Evolutionary conservation across 2,329 filamentous ascomycete species (phyloP), one percentile per base, ranked within the genome.

Genomic region (Pezicula neosporulosa): DNA sequence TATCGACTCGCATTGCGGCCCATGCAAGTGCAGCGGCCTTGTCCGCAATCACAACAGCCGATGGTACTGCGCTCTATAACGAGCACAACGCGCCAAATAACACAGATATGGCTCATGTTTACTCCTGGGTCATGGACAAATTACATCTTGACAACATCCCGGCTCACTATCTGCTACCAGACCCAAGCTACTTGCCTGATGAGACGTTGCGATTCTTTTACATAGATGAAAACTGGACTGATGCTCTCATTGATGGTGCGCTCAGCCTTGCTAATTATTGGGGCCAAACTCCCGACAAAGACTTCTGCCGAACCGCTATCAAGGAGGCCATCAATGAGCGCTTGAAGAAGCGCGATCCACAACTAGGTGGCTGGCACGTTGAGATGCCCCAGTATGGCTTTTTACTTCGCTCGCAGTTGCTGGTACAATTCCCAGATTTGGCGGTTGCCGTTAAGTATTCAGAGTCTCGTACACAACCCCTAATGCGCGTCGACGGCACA

Each of bases 201-300:
- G 75, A 78, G 53, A 65, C 50, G 9, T 46, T 78, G 0, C 66
- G 72, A 0, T 74, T 76, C 62, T 78, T 78, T 61, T 51, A 65
- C 35, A 71, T 78, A 10, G 75, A 78, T 48, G 21, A 50, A 1
- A 66, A 66, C 47, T 78, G 75, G 75, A 54, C 70, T 0, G 69
- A 74, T 42, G 66, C 66, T 6, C 47, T 77, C 4, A 51, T 77
- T 1, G 75, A 77, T 50, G 75, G 75, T 0, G 74, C 69, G 0
- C 59, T 77, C 0, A 68, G 62, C 10, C 48, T 73, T 2, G 73
- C 57, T 0, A 76, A 75, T 56, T 69, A 75, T 47, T 35, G 65
- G 0, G 62, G 61, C 3, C 47, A 43, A 1, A 63, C 68, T n/a
- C 42, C 62, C 24, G 56, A 58, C 24, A 18, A 21, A 4, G 67